Evolutionary conservation across 495 filamentous ascomycete species (phyloP).

Genomic region (Aspergillus asperescens): DNA sequence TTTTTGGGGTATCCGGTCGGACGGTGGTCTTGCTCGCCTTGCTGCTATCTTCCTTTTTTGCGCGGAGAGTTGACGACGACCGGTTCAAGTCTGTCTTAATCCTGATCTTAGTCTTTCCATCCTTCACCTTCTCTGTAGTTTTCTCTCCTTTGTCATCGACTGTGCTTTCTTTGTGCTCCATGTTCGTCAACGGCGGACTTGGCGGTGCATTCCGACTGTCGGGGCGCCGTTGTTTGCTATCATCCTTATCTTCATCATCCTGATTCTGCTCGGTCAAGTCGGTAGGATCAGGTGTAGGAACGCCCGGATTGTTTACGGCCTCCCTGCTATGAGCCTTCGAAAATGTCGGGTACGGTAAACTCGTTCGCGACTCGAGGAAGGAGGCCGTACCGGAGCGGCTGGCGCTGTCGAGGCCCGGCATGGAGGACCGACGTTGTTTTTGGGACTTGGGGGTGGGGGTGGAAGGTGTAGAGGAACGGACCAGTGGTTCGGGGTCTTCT

Average conservation of each 20-base stretch:
- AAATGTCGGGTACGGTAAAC: slow-evolving; percentile 76
- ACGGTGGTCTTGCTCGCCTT: slow-evolving; percentile 36
- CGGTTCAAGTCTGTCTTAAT: slow-evolving; percentile 39
- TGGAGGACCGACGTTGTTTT: slow-evolving; percentile 44
- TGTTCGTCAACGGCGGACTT: slow-evolving; percentile 58
- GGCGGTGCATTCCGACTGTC: slow-evolving; percentile 47
- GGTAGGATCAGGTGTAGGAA: slow-evolving; percentile 73
- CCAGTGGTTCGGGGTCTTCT: slow-evolving; percentile 32
- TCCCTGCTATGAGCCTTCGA: slow-evolving; percentile 90
- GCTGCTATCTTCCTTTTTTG: slow-evolving; percentile 34
- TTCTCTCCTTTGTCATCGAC: slow-evolving; percentile 38
- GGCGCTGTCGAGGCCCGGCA: slow-evolving; percentile 44
- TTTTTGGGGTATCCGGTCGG: slow-evolving; percentile 41
- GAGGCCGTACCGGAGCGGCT: slow-evolving; percentile 36
- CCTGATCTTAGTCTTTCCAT: slow-evolving; percentile 35
- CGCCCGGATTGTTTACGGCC: slow-evolving; percentile 60
- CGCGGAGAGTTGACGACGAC: slow-evolving; percentile 40
- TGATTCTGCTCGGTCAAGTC: slow-evolving; percentile 57
- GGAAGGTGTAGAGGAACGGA: slow-evolving; percentile 36
- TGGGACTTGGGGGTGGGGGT: slow-evolving; percentile 25
- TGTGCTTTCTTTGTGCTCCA: slow-evolving; percentile 45
- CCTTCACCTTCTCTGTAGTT: slow-evolving; percentile 30
- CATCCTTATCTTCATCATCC: slow-evolving; percentile 27
- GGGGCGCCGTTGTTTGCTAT: slow-evolving; percentile 21
- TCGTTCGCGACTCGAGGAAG: slow-evolving; percentile 51